Conservation (phyloP, 2,329 filamentous ascomycete species). For the Penicillium decumbens region DNA sequence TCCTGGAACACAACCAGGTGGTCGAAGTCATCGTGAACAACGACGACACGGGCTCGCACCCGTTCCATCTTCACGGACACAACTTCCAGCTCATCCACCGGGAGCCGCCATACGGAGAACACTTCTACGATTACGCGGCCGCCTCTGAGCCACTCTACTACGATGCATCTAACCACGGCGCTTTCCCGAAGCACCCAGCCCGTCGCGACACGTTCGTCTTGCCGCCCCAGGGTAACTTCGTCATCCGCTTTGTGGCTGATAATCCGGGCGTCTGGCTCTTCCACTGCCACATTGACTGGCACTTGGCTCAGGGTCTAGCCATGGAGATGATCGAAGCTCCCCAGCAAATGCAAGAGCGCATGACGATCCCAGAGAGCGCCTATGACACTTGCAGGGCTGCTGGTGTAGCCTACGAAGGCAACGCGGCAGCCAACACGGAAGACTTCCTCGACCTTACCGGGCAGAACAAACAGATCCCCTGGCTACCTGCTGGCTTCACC, state of each 20-base stretch:
- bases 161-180: conserved; percentile 23
- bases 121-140: conserved; percentile 49
- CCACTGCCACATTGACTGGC: conserved; percentile 80
- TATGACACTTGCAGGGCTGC: conserved; percentile 54
- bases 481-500: conserved; percentile 66
- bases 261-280: conserved; percentile 61
- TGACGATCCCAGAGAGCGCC: conserved; percentile 61
- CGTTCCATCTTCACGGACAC: conserved; percentile 53
- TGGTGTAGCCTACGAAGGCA: conserved; percentile 55
- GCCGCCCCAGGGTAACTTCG: conserved; percentile 61
- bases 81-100: conserved; percentile 65
- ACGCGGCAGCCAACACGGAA: conserved; percentile 67
- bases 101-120: conserved; percentile 52
- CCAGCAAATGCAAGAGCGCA: conserved; percentile 55
- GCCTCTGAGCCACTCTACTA: conserved; percentile 31
- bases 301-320: conserved; percentile 62
- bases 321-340: conserved; percentile 63
- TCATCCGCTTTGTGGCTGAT: conserved; percentile 50
- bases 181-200: conserved; percentile 56
- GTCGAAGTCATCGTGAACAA: conserved; percentile 46
- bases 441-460: conserved; percentile 61
- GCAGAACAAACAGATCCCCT: conserved; percentile 52
- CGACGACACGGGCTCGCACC: conserved; percentile 42
- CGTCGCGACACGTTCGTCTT: conserved; percentile 65
- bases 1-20: conserved; percentile 38